These are phyloP conservation scores for Fusarium brevicatenulatum DNA, from an alignment of 2,329 filamentous ascomycete species.

Conservation along the genomic window DNA sequence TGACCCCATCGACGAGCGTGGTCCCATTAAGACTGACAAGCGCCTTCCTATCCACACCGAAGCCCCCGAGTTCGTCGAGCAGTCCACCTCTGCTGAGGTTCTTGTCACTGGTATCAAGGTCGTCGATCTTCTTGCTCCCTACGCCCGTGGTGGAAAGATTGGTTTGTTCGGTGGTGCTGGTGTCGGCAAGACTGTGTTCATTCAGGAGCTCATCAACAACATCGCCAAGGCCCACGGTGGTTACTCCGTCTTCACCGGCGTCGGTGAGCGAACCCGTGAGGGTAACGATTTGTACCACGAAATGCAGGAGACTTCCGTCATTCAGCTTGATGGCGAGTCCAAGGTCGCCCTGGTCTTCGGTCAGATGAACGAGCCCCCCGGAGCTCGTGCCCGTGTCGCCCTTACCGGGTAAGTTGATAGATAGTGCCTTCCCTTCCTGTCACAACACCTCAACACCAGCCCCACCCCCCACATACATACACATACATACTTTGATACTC, in stretches of 20 bases:
- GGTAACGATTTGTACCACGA: slow-evolving; percentile 99
- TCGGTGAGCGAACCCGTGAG: slow-evolving; percentile 99
- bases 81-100: slow-evolving; percentile 96
- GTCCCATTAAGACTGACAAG: slow-evolving; percentile 94
- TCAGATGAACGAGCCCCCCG: slow-evolving; percentile 99
- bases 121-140: slow-evolving; percentile 97
- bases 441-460: not conserved
- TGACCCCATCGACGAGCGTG: slow-evolving; percentile 99
- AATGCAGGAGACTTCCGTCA: slow-evolving; percentile 99
- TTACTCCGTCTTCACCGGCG: slow-evolving; percentile 99
- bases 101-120: slow-evolving; percentile 99
- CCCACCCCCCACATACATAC: not conserved
- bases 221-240: slow-evolving; percentile 99
- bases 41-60: slow-evolving; percentile 92
- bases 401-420: slow-evolving; percentile 73
- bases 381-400: slow-evolving; percentile 99
- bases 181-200: slow-evolving; percentile 99
- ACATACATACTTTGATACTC: not conserved
- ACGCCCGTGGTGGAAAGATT: slow-evolving; percentile 99
- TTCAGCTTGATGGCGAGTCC: slow-evolving; percentile 98
- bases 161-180: slow-evolving; percentile 99
- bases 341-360: slow-evolving; percentile 99
- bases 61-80: slow-evolving; percentile 89
- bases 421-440: slow-evolving; percentile 6
- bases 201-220: slow-evolving; percentile 99